Evolutionary conservation across 495 filamentous ascomycete genomes (phyloP), one percentile per base, ranked within the genome.

Genomic region (Penicillium bovifimosum): DNA sequence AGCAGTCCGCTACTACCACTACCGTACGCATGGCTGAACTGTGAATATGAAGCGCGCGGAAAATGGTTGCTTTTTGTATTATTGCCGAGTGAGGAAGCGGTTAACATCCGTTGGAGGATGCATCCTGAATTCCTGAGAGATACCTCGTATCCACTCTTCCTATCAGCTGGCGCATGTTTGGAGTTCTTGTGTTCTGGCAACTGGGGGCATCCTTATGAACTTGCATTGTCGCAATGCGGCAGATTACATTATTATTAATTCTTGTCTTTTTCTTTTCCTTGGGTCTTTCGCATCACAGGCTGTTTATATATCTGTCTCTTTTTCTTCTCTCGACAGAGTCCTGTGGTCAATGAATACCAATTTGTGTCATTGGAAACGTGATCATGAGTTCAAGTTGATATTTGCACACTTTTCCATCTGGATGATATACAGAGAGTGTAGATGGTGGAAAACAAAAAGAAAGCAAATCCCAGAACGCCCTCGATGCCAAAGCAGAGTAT

Each of bases 401-500:
- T 50, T 32, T 50, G 39, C 48, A 50, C 28, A 50, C 29, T 41
- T 48, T 40, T 33, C 36, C 36, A 49, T 50, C 18, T 36, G 9
- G 9, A 34, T 28, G 29, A 50, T 41, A 27, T 50, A 50, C 39
- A 56, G 11, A n/a, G 42, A 52, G 52, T 46, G 32, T 49, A 58
- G 38, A 52, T 38, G 50, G 17, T 53, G 36, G 41, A 43, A 28
- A 44, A 50, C 32, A 47, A 28, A 7, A 38, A 47, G 48, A 33
- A 24, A 32, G 10, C 18, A 29, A 52, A 46, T 48, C 11, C 54
- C 58, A 43, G 18, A 73, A 71, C 64, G 58, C 68, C 68, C 14
- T 52, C 41, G 43, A 66, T 68, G 64, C 63, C 58, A 69, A 63
- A 71, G 68, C 54, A 70, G 69, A 65, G 62, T 71, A 57, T 65